Conservation (phyloP, 176 grass and related monocot genomes). For the Avena sativa region DNA sequence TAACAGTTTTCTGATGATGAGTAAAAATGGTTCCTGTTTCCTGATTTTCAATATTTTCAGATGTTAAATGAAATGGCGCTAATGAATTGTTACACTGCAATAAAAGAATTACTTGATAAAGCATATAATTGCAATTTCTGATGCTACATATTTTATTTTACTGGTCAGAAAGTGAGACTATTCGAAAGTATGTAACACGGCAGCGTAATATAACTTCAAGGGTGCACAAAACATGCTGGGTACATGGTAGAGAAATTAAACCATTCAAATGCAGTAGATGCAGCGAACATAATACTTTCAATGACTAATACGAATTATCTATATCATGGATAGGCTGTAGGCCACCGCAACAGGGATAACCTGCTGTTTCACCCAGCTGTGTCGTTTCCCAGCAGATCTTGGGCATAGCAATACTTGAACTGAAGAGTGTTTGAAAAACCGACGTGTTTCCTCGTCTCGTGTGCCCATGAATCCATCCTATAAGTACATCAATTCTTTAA, state of each 20-base stretch:
- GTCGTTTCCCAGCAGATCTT: conserved; percentile 76
- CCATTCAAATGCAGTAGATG: neutral
- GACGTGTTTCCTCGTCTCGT: conserved; percentile 72
- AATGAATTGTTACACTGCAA: conserved; percentile 20
- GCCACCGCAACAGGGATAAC: conserved; percentile 42
- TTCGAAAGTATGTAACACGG: neutral
- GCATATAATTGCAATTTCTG: neutral
- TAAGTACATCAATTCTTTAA: conserved; percentile 32
- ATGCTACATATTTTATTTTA: conserved; percentile 3
- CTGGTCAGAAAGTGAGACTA: neutral
- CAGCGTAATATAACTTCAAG: neutral
- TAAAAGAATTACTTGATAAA: neutral
- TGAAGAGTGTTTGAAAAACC: conserved; percentile 96
- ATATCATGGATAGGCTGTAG: conserved; percentile 30
- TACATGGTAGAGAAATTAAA: neutral
- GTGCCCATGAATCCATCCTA: conserved; percentile 83
- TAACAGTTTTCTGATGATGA: conserved; percentile 98
- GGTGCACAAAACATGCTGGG: neutral
- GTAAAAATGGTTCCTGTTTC: conserved; percentile 98
- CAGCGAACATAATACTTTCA: conserved; percentile 4
- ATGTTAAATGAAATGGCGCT: conserved; percentile 38
- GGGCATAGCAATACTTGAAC: conserved; percentile 81
- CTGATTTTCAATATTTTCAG: conserved; percentile 46
- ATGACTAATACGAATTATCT: neutral
- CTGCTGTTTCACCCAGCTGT: conserved; percentile 85